Conservation (phyloP, 345 rosid genomes). For the Noccaea caerulescens region DNA sequence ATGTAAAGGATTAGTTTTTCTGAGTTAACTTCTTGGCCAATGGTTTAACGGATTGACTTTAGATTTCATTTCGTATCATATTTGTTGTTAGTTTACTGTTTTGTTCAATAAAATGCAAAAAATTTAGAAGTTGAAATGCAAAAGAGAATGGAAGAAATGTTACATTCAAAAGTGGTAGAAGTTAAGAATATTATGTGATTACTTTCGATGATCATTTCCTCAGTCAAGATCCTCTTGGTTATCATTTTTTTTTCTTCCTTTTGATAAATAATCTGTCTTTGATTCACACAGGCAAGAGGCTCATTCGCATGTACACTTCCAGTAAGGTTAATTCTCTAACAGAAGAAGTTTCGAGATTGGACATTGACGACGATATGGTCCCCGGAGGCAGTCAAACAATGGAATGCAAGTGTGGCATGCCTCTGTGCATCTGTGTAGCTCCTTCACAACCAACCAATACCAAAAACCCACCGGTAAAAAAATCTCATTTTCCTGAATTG, state of each 20-base stretch:
- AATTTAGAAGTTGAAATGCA: too few relatives aligned
- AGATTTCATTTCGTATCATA: neutral
- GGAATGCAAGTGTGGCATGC: constrained; percentile 96
- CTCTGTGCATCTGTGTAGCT: constrained; percentile 85
- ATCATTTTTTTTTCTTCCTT: too few relatives aligned
- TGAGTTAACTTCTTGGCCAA: too few relatives aligned
- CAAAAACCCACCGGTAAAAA: constrained; percentile 48
- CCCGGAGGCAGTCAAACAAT: constrained; percentile 45
- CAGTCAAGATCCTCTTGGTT: neutral
- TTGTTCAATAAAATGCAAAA: neutral
- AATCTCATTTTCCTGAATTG: neutral
- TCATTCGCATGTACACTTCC: constrained; percentile 45
- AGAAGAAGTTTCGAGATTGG: constrained; percentile 58
- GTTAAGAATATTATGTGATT: too few relatives aligned
- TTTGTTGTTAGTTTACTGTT: neutral
- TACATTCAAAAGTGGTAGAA: too few relatives aligned
- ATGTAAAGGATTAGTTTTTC: too few relatives aligned
- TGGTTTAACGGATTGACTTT: too few relatives aligned
- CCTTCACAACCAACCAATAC: constrained; percentile 49
- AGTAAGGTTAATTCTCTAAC: constrained; percentile 52
- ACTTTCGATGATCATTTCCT: neutral
- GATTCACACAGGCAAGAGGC: constrained; percentile 49
- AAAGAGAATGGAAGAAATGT: too few relatives aligned
- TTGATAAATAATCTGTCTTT: neutral
- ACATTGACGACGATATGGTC: constrained; percentile 49